A percentile compares a stretch with the other conserved stretches of the same genome.
Conservation (phyloP, 2,329 filamentous ascomycete genomes). For the Diaporthe citrichinensis region DNA sequence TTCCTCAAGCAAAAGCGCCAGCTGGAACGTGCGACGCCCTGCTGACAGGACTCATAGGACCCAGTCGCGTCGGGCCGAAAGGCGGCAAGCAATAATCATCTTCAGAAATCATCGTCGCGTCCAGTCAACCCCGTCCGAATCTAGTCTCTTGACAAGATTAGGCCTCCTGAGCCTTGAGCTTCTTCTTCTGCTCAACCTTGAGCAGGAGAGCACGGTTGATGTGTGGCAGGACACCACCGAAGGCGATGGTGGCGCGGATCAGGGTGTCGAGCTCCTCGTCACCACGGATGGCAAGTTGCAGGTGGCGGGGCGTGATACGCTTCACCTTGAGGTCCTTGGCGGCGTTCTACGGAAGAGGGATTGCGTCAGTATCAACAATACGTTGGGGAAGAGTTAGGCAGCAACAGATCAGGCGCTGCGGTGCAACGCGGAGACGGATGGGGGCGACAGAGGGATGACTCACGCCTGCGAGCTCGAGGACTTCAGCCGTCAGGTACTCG, state of each 20-base stretch:
- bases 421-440: constrained; percentile 15
- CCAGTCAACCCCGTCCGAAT: background rate
- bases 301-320: constrained; percentile 97
- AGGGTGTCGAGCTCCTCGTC: constrained; percentile 98
- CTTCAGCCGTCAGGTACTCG: constrained; percentile 97
- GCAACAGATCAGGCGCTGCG: constrained; percentile 6
- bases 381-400: background rate
- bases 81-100: constrained; percentile 15
- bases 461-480: constrained; percentile 94
- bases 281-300: constrained; percentile 97
- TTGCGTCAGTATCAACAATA: background rate
- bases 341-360: constrained; percentile 75
- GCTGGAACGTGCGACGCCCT: background rate
- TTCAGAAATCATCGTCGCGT: constrained; percentile 7
- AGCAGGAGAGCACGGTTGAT: constrained; percentile 95
- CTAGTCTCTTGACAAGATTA: constrained; percentile 40
- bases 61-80: constrained; percentile 11
- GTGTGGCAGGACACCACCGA: constrained; percentile 97
- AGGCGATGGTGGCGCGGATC: constrained; percentile 97
- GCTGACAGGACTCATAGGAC: constrained; percentile 4
- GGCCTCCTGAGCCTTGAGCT: constrained; percentile 54
- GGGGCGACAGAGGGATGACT: constrained; percentile 54
- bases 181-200: constrained; percentile 59
- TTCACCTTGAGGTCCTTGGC: constrained; percentile 99
- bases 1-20: constrained; percentile 1